Conservation (phyloP, 2,329 filamentous ascomycete genomes). For the Trichoderma sp. region DNA sequence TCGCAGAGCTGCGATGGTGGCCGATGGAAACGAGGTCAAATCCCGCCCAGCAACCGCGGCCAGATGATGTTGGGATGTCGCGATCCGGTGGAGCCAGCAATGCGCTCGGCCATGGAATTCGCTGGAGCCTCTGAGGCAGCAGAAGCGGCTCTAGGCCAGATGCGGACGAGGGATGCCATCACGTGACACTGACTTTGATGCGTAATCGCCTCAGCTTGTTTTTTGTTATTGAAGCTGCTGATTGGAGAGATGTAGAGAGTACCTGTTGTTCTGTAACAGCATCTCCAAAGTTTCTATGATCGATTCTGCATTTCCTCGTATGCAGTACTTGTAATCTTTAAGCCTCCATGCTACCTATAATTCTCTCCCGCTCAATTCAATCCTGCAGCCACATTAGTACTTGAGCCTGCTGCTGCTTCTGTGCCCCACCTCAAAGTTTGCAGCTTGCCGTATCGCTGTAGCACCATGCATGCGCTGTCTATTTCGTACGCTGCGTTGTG, state of each 20-base stretch:
- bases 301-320: background rate
- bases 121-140: background rate
- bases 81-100: constrained; percentile 19
- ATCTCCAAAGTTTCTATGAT: background rate
- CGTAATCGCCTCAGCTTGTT: background rate
- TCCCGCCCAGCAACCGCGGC: constrained; percentile 19
- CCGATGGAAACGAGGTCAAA: constrained; percentile 22
- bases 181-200: background rate
- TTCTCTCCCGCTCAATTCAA: background rate
- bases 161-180: background rate
- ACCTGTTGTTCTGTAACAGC: background rate
- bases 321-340: background rate
- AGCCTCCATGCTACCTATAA: too few species aligned
- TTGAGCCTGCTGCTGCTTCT: background rate
- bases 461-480: background rate
- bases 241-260: background rate
- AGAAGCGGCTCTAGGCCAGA: background rate
- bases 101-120: constrained; percentile 18
- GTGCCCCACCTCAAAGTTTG: background rate
- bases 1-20: constrained; percentile 15
- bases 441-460: background rate
- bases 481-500: background rate
- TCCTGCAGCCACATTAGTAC: background rate
- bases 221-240: background rate
- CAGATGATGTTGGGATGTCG: constrained; percentile 20